Conservation (phyloP, 208 protist species). For the Wallacemonas sp. region DNA sequence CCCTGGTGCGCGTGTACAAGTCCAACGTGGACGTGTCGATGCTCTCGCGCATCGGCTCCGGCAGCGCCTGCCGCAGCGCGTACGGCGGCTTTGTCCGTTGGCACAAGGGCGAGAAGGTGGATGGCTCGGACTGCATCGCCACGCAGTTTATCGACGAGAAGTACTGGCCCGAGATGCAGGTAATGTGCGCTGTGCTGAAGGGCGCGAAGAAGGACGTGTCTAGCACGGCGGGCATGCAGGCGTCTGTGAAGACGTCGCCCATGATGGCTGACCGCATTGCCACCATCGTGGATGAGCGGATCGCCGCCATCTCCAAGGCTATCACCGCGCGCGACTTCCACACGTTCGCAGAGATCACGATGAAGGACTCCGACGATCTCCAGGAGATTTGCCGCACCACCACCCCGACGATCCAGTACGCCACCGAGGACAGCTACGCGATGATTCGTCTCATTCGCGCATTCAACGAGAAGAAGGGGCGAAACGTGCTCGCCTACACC, state of each 20-base stretch:
- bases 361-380: slow-evolving; percentile 97
- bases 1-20: slow-evolving; percentile 73
- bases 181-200: slow-evolving; percentile 92
- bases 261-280: slow-evolving; percentile 89
- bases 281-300: slow-evolving; percentile 90
- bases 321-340: slow-evolving; percentile 95
- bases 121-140: slow-evolving; percentile 92
- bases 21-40: slow-evolving; percentile 82
- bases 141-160: slow-evolving; percentile 86
- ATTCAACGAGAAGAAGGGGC: slow-evolving; percentile 88
- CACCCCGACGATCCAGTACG: slow-evolving; percentile 97
- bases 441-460: slow-evolving; percentile 95
- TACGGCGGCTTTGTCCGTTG: slow-evolving; percentile 99
- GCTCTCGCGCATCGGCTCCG: slow-evolving; percentile 93
- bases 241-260: slow-evolving; percentile 90
- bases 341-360: slow-evolving; percentile 92
- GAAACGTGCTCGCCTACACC: slow-evolving; percentile 95
- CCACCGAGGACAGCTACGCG: slow-evolving; percentile 96
- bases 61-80: slow-evolving; percentile 97
- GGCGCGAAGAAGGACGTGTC: slow-evolving; percentile 95
- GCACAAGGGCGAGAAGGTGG: slow-evolving; percentile 90
- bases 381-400: slow-evolving; percentile 98
- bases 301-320: slow-evolving; percentile 91
- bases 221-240: slow-evolving; percentile 97
- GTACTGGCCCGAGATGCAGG: slow-evolving; percentile 95